Evolutionary conservation across 208 protist genomes (phyloP).

Genomic region (Trypanosoma congolense): DNA sequence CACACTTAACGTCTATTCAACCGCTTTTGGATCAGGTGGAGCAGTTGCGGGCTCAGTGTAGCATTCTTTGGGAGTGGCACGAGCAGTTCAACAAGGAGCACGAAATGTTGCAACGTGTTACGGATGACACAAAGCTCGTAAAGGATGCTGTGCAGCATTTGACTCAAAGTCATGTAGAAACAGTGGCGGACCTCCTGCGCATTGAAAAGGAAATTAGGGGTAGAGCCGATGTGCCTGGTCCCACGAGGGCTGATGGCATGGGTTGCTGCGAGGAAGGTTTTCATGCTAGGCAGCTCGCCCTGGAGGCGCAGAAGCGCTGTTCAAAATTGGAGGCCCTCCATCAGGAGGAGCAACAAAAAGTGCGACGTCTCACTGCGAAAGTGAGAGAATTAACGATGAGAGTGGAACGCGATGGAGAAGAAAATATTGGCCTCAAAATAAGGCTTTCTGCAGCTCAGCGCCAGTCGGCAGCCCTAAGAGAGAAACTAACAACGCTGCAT

Average conservation of each 20-base stretch:
- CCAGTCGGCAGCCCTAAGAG: conserved; percentile 22
- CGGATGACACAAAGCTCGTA: conserved; percentile 1
- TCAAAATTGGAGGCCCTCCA: conserved; percentile 16
- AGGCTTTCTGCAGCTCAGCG: conserved; percentile 27
- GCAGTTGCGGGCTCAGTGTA: conserved; percentile 6
- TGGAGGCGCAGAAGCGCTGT: conserved; percentile 23
- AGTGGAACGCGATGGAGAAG: conserved; percentile 23
- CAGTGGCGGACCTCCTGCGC: conserved; percentile 16
- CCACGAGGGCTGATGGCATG: background rate
- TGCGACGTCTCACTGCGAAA: conserved; percentile 16
- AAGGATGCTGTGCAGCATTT: conserved; percentile 9
- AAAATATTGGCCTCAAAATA: conserved; percentile 29
- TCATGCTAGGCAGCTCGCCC: conserved; percentile 16
- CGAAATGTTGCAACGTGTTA: background rate
- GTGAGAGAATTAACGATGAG: conserved; percentile 17
- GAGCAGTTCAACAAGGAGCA: background rate
- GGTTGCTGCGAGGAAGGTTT: conserved; percentile 11
- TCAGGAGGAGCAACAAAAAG: conserved; percentile 14
- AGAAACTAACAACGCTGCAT: conserved; percentile 20
- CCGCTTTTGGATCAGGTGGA: conserved; percentile 7
- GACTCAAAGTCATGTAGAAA: conserved; percentile 2
- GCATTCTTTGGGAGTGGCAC: background rate
- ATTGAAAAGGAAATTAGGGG: too few species aligned
- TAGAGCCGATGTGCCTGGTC: too few species aligned
- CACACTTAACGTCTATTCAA: conserved; percentile 2